These are phyloP conservation scores for Jatropha podagrica DNA, from an alignment of 441 rosid genomes.

Conservation along the genomic window DNA sequence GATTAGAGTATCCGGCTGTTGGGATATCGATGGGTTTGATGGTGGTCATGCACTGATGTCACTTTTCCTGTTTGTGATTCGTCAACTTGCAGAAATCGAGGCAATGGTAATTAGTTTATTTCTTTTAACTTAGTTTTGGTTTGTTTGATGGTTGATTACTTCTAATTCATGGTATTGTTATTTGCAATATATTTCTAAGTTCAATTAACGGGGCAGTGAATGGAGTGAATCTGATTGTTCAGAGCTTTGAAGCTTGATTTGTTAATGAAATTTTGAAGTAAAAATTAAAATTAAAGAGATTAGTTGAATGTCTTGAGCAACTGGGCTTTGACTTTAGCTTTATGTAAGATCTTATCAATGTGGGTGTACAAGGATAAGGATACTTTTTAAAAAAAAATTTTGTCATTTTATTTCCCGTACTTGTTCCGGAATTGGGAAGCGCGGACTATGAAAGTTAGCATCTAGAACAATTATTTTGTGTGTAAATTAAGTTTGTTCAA, in stretches of 20 bases:
- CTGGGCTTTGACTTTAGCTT: neutral
- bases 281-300: neutral
- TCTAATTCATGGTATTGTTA: neutral
- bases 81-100: constrained; percentile 59
- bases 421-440: neutral
- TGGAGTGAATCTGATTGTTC: neutral
- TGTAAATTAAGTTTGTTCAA: neutral
- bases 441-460: neutral
- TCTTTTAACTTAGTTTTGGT: constrained; percentile 21
- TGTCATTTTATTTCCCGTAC: neutral
- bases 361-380: neutral
- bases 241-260: neutral
- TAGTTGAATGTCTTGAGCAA: neutral
- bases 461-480: neutral
- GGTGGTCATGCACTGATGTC: constrained; percentile 52
- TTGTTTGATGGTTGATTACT: neutral
- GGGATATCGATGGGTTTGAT: constrained; percentile 39
- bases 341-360: neutral
- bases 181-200: neutral
- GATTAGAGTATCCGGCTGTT: neutral
- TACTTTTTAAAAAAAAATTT: neutral
- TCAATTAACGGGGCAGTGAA: constrained; percentile 2
- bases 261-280: too few species aligned
- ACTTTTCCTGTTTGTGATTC: constrained; percentile 50
- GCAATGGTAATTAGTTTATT: constrained; percentile 36